Evolutionary conservation across 176 grass and related monocot species (phyloP).

Genomic region (Aechmea fasciata): DNA sequence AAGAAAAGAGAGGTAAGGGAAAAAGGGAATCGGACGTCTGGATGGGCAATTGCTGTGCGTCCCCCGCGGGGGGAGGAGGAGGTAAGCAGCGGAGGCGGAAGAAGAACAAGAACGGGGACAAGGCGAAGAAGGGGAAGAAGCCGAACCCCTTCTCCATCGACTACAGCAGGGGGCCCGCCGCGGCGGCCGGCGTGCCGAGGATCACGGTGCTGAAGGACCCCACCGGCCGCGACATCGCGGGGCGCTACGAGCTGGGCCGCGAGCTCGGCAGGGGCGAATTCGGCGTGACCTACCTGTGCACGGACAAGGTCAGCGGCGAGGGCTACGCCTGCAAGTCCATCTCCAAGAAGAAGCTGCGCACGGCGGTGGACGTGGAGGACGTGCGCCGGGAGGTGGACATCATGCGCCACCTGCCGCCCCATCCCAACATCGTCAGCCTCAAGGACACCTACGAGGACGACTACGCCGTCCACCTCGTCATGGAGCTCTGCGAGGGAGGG

Average conservation of each 20-base stretch:
- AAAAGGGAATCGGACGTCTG: background rate
- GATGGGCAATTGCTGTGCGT: conserved; percentile 64
- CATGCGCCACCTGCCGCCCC: conserved; percentile 77
- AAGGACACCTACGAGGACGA: conserved; percentile 82
- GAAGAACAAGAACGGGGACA: conserved; percentile 15
- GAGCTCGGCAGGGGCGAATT: conserved; percentile 27
- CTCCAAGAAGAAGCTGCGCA: conserved; percentile 30
- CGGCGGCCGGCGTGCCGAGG: background rate
- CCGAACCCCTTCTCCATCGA: conserved; percentile 32
- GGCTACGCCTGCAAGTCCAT: conserved; percentile 26
- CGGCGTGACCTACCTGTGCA: conserved; percentile 27
- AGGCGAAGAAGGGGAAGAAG: conserved; percentile 5
- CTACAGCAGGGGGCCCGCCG: conserved; percentile 17
- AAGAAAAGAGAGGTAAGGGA: background rate
- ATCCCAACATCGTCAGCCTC: conserved; percentile 81
- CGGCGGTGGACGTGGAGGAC: conserved; percentile 77
- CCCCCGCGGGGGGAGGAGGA: conserved; percentile 9
- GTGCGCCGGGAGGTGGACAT: conserved; percentile 93
- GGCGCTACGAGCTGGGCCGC: conserved; percentile 17
- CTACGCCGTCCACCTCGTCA: conserved; percentile 84
- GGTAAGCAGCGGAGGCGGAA: background rate
- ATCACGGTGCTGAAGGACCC: background rate
- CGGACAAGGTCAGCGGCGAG: conserved; percentile 15
- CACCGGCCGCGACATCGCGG: conserved; percentile 11
- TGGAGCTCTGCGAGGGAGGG: conserved; percentile 98